Evolutionary conservation across 805 yeast genomes (phyloP).

Genomic region (Saccharomycopsis sp.): DNA sequence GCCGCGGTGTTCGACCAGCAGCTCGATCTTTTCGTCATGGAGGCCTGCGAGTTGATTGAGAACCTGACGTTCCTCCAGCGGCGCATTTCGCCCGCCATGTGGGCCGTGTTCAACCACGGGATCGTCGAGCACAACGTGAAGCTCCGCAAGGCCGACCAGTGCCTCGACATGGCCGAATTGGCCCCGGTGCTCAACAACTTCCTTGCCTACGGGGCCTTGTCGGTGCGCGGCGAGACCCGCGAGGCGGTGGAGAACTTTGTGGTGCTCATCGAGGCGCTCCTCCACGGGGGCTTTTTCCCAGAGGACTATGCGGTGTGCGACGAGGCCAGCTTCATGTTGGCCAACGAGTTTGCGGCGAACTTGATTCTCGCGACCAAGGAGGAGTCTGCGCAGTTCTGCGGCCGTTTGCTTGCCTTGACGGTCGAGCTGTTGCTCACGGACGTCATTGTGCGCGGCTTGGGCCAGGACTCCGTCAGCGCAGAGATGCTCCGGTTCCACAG

Average conservation of each 20-base stretch:
- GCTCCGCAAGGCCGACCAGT: conserved; percentile 36
- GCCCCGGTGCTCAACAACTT: conserved; percentile 69
- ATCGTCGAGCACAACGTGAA: conserved; percentile 25
- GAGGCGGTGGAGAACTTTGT: conserved; percentile 25
- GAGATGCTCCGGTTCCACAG: background rate
- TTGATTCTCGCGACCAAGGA: conserved; percentile 11
- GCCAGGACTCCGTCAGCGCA: background rate
- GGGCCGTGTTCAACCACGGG: conserved; percentile 59
- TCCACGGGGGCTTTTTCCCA: conserved; percentile 25
- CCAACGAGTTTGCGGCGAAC: conserved; percentile 12
- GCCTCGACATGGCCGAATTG: conserved; percentile 59
- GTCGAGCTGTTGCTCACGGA: conserved; percentile 19
- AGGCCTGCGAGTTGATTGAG: conserved; percentile 68
- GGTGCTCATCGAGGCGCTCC: conserved; percentile 25
- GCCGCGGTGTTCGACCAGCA: conserved; percentile 58
- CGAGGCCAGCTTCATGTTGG: background rate
- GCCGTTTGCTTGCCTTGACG: conserved; percentile 5
- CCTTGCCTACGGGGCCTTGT: conserved; percentile 48
- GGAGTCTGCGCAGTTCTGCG: background rate
- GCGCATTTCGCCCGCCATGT: conserved; percentile 59
- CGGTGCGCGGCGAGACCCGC: conserved; percentile 21
- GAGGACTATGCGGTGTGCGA: conserved; percentile 3
- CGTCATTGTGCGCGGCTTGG: background rate
- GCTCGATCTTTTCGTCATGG: conserved; percentile 68
- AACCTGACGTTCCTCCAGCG: conserved; percentile 57